phyloP scores from a whole-genome alignment of 1,284 basidiomycete species.

The Moesziomyces globuligerus region DNA sequence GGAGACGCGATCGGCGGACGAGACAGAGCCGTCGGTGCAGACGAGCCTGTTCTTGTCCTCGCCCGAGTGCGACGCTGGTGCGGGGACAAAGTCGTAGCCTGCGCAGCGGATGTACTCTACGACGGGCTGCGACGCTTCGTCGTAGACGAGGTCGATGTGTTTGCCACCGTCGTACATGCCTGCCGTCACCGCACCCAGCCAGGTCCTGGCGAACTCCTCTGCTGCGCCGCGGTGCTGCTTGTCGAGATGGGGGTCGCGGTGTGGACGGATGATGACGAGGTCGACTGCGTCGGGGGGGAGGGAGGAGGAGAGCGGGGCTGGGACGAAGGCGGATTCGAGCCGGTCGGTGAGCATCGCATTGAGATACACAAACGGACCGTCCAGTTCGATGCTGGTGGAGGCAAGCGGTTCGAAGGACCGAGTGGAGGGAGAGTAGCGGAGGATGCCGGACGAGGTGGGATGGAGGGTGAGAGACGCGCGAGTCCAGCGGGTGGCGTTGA shows the following conservation, averaged over 20 bases:
- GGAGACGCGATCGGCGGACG: background rate
- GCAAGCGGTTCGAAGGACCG: constrained; percentile 70
- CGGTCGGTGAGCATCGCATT: constrained; percentile 83
- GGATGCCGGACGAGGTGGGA: constrained; percentile 68
- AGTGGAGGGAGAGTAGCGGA: constrained; percentile 74
- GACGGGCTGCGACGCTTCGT: constrained; percentile 69
- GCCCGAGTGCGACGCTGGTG: background rate
- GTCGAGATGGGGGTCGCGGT: constrained; percentile 72
- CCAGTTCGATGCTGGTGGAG: constrained; percentile 31
- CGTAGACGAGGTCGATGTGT: constrained; percentile 53
- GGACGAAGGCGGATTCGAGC: constrained; percentile 81
- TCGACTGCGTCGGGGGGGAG: constrained; percentile 73
- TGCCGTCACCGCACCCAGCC: constrained; percentile 32
- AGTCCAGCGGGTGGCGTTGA: constrained; percentile 81
- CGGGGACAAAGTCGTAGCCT: constrained; percentile 75
- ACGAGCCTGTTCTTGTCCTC: constrained; percentile 14
- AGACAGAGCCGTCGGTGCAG: constrained; percentile 36
- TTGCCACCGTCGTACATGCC: constrained; percentile 59
- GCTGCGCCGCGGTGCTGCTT: background rate
- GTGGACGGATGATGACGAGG: constrained; percentile 82
- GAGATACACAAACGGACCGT: constrained; percentile 86
- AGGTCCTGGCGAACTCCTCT: constrained; percentile 25
- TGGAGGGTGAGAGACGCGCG: constrained; percentile 73
- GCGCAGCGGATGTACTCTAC: constrained; percentile 84
- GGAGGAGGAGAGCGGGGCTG: constrained; percentile 73